Evolutionary conservation across 1,139 yeast genomes (phyloP), one percentile per base, ranked within the genome.

Genomic region (Saccharomycopsis phalli): DNA sequence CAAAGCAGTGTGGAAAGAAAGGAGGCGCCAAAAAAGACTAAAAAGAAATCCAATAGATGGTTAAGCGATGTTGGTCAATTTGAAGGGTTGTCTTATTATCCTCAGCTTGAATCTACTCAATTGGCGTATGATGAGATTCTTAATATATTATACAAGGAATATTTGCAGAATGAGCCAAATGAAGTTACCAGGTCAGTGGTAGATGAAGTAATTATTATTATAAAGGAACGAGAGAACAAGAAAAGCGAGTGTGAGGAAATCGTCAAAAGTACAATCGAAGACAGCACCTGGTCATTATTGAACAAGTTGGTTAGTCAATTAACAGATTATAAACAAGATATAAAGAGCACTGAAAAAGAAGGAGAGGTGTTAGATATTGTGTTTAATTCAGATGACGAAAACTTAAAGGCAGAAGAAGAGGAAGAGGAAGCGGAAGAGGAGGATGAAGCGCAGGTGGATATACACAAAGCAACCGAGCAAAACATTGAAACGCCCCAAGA

Each of bases 201-300:
- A 1, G 96, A 87, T 54, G 65, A 81, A 4, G 56, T 81, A 1
- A 57, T 87, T 32, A 79, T 74, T 47, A 59, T 70, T 0, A 56
- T 87, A 44, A 80, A 79, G 52, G 68, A 66, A 41, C 53, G 45
- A 45, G 69, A 61, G 41, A 81, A 63, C 40, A 53, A 54, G 1
- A 61, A 59, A 35, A 65, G 63, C 48, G 64, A 63, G 22, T 52
- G 74, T 2, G 72, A 71, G 44, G 62, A 63, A 4, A 65, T 79
- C 4, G 53, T 87, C 18, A 80, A 68, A 8, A 48, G 57, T 3
- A 50, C 55, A 16, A 49, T 83, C 0, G 50, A 63, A 1, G 44
- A 36, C 19, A 23, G 22, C 6, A 63, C 66, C 13, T 74, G 81
- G 54, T 69, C 75, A 41, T 71, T 69, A 29, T 61, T 83, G 41